Conservation (phyloP, 2,329 filamentous ascomycete species). For the Botrytis pseudocinerea region DNA sequence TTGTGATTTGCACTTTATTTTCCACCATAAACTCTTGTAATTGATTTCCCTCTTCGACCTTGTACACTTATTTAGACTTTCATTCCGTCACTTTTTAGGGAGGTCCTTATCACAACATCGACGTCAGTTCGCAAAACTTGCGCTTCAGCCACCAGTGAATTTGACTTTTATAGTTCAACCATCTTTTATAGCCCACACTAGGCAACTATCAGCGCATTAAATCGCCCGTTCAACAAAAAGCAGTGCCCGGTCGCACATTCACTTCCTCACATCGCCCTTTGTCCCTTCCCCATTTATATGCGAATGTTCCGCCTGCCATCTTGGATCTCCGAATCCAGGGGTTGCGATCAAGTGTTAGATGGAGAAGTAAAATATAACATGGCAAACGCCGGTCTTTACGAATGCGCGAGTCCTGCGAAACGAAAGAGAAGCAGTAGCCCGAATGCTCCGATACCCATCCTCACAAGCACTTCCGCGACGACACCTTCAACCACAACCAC, state of each 20-base stretch:
- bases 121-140: slow-evolving; percentile 19
- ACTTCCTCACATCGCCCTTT: background rate
- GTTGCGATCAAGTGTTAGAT: slow-evolving; percentile 53
- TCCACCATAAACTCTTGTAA: slow-evolving; percentile 21
- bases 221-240: background rate
- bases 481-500: slow-evolving; percentile 8
- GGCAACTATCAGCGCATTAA: slow-evolving; percentile 1
- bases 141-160: slow-evolving; percentile 16
- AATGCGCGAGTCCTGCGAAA: slow-evolving; percentile 34
- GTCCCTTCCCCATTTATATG: slow-evolving; percentile 40
- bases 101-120: slow-evolving; percentile 18
- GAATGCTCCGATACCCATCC: slow-evolving; percentile 24
- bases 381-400: slow-evolving; percentile 33
- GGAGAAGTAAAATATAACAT: slow-evolving; percentile 47
- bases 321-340: slow-evolving; percentile 59
- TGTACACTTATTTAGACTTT: slow-evolving; percentile 18
- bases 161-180: slow-evolving; percentile 18
- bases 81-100: slow-evolving; percentile 9
- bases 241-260: slow-evolving; percentile 21
- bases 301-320: slow-evolving; percentile 59
- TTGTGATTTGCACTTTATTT: background rate
- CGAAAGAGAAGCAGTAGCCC: slow-evolving; percentile 34
- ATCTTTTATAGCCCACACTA: background rate
- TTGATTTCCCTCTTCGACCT: background rate
- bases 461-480: slow-evolving; percentile 12